Base-by-base conservation (phyloP, 2,329 filamentous ascomycete species). In the Aspergillus fumigatiaffinis region DNA sequence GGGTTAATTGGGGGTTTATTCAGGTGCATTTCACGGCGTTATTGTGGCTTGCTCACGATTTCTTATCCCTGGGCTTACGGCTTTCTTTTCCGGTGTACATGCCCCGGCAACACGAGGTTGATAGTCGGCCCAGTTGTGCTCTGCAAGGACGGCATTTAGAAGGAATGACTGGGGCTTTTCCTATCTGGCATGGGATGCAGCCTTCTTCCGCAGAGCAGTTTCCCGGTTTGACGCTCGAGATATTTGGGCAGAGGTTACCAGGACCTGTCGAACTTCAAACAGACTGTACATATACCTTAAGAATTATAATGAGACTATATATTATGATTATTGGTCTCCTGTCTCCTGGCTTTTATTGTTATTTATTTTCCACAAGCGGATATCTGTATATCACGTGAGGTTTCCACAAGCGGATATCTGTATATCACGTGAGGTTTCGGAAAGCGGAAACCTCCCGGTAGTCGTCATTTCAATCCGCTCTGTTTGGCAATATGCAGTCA, bases 11-110 rank as follows among this genome's bases (percentile, higher is more conserved):
- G 60, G 60, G 62, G 71, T 60, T 52, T 62, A 55, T 55, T 63
- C 56, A 50, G 63, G 66, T 73, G 72, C 72, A 74, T 74, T 56
- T 69, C 66, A 68, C 58, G 73, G 73, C 71, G 73, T 74, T 71
- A 60, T 62, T 58, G 53, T 44, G 59, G 53, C 53, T 57, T 44
- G 51, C 51, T 56, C 46, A 53, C 21, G 48, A 49, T 35, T 41
- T 49, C 6, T 62, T 63, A 65, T 66, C 64, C 60, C 64, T 59
- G 56, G 61, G 57, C 47, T 49, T 17, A 25, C 38, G 54, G 52
- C 51, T 55, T 23, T 14, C 21, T 26, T 25, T 47, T 23, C 14
- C 26, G 9, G 23, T 14, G 9, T 23, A 23, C 4, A 47, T 47
- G 21, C 21, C 10, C 21, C 7, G 4, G 14, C 44, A 47, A 23